Evolutionary conservation across 352 stramenopile genomes (phyloP), one percentile per base, ranked within the genome.

Genomic region (Phytophthora pseudosyringae): DNA sequence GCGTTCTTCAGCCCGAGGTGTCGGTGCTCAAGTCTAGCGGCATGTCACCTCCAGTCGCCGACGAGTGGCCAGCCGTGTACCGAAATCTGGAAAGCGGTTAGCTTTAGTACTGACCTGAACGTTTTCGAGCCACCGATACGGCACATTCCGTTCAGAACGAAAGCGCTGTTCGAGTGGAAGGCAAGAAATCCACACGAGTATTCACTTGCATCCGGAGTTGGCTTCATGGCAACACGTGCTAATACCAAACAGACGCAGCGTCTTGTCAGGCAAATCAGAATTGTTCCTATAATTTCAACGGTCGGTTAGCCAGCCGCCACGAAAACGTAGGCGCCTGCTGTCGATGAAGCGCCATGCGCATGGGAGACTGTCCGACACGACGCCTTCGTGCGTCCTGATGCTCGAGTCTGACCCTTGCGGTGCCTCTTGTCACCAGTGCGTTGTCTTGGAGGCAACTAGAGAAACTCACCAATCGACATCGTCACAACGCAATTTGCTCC

Each of bases 241-340:
- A n/a, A 39, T 32, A 32, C 31, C 21, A 59, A 50, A 49, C 48
- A 64, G 12, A 41, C 18, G 47, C 29, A 39, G 29, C 35, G 18
- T 59, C 51, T 56, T 60, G 58, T 56, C 64, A 69, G 59, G 52
- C 9, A 66, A 66, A 73, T 69, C 65, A 73, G 65, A 73, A 67
- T 21, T 41, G 28, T 57, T 56, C 59, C 45, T 38, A 45, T 5
- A 28, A 8, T 67, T 64, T 59, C 26, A 61, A 56, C 40, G 58
- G 50, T 61, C 49, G 45, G 44, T 13, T 25, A 36, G 15, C n/a
- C 35, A 49, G 13, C 13, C 38, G 18, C 59, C 59, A 56, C 18
- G 44, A 62, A 60, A 58, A 67, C 41, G 35, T 21, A 63, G 38
- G 15, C 29, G 40, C 49, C 46, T 69, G 65, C 59, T 74, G 66